Evolutionary conservation across 257 asterid species (phyloP), one percentile per base, ranked within the genome.

Genomic region (Ocimum tenuiflorum): DNA sequence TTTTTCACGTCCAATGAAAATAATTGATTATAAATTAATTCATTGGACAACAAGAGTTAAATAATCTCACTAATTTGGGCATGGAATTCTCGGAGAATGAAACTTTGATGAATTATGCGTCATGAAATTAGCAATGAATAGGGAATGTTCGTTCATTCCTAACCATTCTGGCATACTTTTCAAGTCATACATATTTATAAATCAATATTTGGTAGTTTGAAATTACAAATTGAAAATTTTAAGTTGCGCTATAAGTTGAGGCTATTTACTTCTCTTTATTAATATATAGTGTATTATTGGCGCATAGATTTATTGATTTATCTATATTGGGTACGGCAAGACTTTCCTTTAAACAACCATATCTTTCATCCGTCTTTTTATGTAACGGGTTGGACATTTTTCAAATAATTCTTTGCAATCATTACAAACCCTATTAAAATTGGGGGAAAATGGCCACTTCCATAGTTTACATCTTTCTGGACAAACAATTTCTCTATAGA

Each of bases 281-380:
- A 60, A 46, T 18, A 42, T 31, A 10, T 29, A 24, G 7, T 19
- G 38, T 67, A 72, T 72, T 58, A 77, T 72, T 68, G 77, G 3
- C 35, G 36, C 24, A 47, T 36, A 27, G 61, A 64, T 77, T 77
- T 68, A 69, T 73, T 50, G 74, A 51, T 65, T 36, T 59, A 52
- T 63, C 82, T 38, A 73, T 59, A 73, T 77, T 63, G 67, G 76
- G 76, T 33, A 49, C 23, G 8, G 22, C 19, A n/a, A 14, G 23
- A 42, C 56, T 69, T 64, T 8, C 73, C 70, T 27, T 57, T 39
- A 60, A 48, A 1, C 56, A 36, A n/a, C 54, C 8, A 27, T 69
- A 64, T 24, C 6, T 53, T 36, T 60, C 46, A 18, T 17, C 23
- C 18, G 36, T 56, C 39, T 27, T 56, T 51, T 22, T 33, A 54